Conservation (phyloP, 768 basidiomycete genomes). For the Amanita polypyramis region DNA sequence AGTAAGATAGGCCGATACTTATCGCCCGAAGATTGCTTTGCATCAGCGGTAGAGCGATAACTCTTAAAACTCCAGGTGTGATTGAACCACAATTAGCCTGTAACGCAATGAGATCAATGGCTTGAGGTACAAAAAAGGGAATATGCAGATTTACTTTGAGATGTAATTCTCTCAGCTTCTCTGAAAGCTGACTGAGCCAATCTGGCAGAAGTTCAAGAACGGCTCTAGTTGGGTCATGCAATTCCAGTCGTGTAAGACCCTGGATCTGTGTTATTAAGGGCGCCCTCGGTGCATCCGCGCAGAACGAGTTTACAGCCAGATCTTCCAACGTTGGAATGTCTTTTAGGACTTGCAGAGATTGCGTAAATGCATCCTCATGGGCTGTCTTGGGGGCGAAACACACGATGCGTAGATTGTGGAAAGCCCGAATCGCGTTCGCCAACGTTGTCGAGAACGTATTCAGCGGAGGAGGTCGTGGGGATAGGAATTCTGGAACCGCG, state of each 20-base stretch:
- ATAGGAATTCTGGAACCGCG: conserved; percentile 15
- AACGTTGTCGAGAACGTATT: conserved; percentile 20
- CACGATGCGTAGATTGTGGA: conserved; percentile 23
- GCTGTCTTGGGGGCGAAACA: conserved; percentile 23
- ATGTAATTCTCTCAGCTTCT: conserved; percentile 26
- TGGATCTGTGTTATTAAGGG: conserved; percentile 19
- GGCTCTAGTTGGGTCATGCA: conserved; percentile 27
- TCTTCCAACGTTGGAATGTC: conserved; percentile 14
- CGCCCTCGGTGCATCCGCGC: conserved; percentile 20
- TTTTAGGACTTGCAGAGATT: conserved; percentile 18
- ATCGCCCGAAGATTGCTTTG: conserved; percentile 23
- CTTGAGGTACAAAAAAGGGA: neutral
- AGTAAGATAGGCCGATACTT: conserved; percentile 48
- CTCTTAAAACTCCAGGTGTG: conserved; percentile 46
- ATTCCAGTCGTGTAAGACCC: conserved; percentile 20
- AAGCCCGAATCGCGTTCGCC: conserved; percentile 18
- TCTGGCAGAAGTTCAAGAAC: conserved; percentile 32
- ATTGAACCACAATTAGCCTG: conserved; percentile 56
- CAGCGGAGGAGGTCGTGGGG: conserved; percentile 19
- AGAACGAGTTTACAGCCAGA: conserved; percentile 26
- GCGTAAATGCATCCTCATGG: conserved; percentile 23
- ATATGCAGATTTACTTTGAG: conserved; percentile 23
- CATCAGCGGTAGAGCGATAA: conserved; percentile 27
- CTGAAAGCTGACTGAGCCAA: conserved; percentile 30
- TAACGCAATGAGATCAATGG: neutral